Evolutionary conservation across 2,329 filamentous ascomycete species (phyloP).

Genomic region (Fusarium cyanostomum): DNA sequence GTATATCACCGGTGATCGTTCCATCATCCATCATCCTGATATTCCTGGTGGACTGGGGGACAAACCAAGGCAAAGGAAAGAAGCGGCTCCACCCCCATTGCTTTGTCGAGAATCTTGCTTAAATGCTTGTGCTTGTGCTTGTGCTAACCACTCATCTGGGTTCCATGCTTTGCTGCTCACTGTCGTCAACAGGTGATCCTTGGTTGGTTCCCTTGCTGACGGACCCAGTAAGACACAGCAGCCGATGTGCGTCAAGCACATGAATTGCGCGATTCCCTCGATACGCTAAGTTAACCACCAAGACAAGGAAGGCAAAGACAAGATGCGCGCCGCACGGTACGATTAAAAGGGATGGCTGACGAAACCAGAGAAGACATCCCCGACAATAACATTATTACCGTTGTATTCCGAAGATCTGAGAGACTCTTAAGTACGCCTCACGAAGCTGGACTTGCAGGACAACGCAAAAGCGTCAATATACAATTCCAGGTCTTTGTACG

Average conservation of each 20-base stretch:
- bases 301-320: constrained; percentile 14
- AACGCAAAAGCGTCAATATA: background rate
- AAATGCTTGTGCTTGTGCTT: constrained; percentile 6
- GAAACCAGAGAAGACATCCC: background rate
- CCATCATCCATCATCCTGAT: background rate
- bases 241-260: constrained; percentile 30
- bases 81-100: constrained; percentile 8
- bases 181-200: constrained; percentile 2
- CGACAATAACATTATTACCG: background rate
- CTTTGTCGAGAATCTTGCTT: constrained; percentile 25
- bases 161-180: background rate
- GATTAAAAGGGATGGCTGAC: background rate
- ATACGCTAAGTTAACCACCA: constrained; percentile 24
- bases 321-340: constrained; percentile 21
- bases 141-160: background rate
- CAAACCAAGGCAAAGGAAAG: constrained; percentile 10
- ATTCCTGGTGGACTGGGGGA: background rate
- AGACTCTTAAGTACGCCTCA: background rate
- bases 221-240: constrained; percentile 17
- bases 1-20: constrained; percentile 1
- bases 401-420: background rate
- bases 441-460: background rate
- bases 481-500: background rate
- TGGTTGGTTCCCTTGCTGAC: constrained; percentile 19
- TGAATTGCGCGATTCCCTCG: constrained; percentile 34